Evolutionary conservation across 371 early-diverging fungal genomes (phyloP).

Genomic region (Zopfochytrium polystomum): DNA sequence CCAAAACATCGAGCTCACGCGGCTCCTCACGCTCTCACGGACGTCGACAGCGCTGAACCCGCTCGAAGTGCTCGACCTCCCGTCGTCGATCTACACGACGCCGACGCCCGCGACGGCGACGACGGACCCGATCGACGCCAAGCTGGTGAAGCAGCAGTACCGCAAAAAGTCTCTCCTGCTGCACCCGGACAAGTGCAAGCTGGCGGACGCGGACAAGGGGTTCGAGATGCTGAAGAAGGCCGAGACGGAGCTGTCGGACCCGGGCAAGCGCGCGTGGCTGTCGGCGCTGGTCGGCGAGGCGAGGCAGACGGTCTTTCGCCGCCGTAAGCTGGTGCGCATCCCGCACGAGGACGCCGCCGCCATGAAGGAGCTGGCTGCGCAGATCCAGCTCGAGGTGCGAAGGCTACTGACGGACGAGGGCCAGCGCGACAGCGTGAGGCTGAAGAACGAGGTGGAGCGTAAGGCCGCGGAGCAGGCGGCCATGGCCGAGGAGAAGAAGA

Average conservation of each 20-base stretch:
- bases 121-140: slow-evolving; percentile 46
- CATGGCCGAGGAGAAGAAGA: slow-evolving; percentile 32
- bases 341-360: slow-evolving; percentile 53
- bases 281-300: slow-evolving; percentile 22
- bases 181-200: slow-evolving; percentile 82
- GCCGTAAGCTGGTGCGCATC: neutral
- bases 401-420: slow-evolving; percentile 59
- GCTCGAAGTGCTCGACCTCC: slow-evolving; percentile 73
- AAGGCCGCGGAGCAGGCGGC: slow-evolving; percentile 32
- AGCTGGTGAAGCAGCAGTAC: slow-evolving; percentile 62
- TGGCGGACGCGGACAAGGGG: slow-evolving; percentile 74
- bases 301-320: slow-evolving; percentile 16
- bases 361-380: slow-evolving; percentile 29
- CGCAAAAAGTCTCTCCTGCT: slow-evolving; percentile 82
- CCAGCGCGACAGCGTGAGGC: slow-evolving; percentile 51
- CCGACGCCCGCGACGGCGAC: slow-evolving; percentile 1
- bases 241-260: slow-evolving; percentile 71
- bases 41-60: slow-evolving; percentile 67
- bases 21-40: slow-evolving; percentile 71
- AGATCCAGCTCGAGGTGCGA: slow-evolving; percentile 34
- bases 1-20: slow-evolving; percentile 78
- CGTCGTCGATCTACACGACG: slow-evolving; percentile 42
- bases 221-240: slow-evolving; percentile 84
- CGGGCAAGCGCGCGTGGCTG: slow-evolving; percentile 58
- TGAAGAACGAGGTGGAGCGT: slow-evolving; percentile 47